These are phyloP conservation scores for Cordyceps sp. DNA, from an alignment of 2,329 filamentous ascomycete species.

Conservation along the genomic window DNA sequence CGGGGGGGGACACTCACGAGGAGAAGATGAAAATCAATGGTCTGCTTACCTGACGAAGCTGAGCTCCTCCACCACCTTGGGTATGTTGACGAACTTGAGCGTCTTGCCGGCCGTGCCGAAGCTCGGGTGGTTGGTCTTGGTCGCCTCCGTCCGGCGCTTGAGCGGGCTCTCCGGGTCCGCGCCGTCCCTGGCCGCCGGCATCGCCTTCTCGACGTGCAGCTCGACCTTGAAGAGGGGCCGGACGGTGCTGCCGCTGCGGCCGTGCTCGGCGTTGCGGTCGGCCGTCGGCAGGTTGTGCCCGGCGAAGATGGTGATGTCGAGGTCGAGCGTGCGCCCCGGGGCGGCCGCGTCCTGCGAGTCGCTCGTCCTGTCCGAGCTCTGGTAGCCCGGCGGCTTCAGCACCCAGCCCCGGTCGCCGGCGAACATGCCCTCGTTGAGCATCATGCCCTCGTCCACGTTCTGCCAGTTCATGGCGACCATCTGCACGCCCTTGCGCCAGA, in stretches of 20 bases:
- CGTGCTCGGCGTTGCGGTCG: conserved; percentile 15
- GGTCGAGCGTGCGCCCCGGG: conserved; percentile 38
- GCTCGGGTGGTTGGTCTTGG: conserved; percentile 43
- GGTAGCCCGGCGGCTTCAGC: conserved; percentile 65
- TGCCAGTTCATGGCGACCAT: conserved; percentile 99
- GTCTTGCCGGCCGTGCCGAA: conserved; percentile 35
- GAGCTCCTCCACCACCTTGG: conserved; percentile 48
- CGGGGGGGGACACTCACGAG: no score
- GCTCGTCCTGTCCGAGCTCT: conserved; percentile 24
- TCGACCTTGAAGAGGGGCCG: conserved; percentile 65
- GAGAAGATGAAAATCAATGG: no score
- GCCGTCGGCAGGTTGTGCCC: conserved; percentile 47
- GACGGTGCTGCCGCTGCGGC: conserved; percentile 22
- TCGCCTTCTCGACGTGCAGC: conserved; percentile 56
- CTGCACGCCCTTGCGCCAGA: conserved; percentile 88
- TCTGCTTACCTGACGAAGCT: conserved; percentile 53
- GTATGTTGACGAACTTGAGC: conserved; percentile 41
- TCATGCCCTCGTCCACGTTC: conserved; percentile 82
- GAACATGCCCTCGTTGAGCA: conserved; percentile 97
- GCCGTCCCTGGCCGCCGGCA: conserved; percentile 15
- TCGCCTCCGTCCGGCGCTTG: conserved; percentile 40
- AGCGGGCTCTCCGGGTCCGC: conserved; percentile 31
- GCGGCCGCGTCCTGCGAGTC: conserved; percentile 27
- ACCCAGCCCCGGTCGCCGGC: conserved; percentile 72
- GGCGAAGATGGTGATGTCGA: conserved; percentile 58